Evolutionary conservation across 192 early-diverging fungal species (phyloP), one percentile per base, ranked within the genome.

Genomic region (Coemansia sp.): DNA sequence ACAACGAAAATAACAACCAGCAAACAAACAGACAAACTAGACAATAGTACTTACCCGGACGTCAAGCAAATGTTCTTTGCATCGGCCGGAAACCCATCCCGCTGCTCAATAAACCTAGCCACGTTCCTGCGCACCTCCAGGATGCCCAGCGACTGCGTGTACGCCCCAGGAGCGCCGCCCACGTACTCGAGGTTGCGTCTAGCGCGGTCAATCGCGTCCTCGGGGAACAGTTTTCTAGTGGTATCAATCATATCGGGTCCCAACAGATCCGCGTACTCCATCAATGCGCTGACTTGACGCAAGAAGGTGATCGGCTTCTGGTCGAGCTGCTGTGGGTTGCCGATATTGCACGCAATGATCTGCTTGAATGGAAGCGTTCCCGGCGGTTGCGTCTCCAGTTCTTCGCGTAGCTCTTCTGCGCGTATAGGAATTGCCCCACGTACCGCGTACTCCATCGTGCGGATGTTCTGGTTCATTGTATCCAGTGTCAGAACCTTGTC

Each of bases 261-360:
- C 43, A 93, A 80, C 51, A 93, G 75, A 51, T 94, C 94, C 1
- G 95, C 90, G 72, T 98, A 95, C 74, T 97, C 94, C 51, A 88
- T 86, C 56, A 99, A 81, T 19, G 95, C 90, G 42, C 90, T 85
- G 18, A 97, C 94, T 83, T 99, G 97, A 51, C 97, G 91, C 86
- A 96, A 90, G 65, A 99, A 99, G 16, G 96, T 97, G 75, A 98
- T 92, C 19, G 96, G 96, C 72, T 89, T 87, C 84, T 97, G 93
- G 42, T 73, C 78, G 15, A 96, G 87, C 82, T 93, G 92, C 83
- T 96, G 94, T 58, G 94, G 94, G 78, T 96, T 96, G 68, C 94
- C 94, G 71, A 96, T 96, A 70, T 96, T 96, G 83, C 92, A 93
- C 66, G 84, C 84, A 32, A 87, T 87, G 73, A 96, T 84, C 26